Conservation (phyloP, 176 grass and related monocot species). For the Hsuehochloa calcarea region DNA sequence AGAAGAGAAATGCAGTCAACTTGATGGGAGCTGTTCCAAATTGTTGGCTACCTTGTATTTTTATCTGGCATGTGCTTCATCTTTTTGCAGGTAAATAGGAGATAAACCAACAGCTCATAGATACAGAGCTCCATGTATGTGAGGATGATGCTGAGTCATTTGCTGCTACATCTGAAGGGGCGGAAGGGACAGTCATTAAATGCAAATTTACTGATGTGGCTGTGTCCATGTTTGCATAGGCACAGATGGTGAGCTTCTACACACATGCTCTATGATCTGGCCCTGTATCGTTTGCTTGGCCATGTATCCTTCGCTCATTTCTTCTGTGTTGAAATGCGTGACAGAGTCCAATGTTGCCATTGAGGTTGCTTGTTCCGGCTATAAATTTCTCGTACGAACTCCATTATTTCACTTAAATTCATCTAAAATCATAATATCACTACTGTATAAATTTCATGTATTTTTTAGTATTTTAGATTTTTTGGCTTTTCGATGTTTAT, state of each 20-base stretch:
- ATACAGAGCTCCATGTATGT: constrained; percentile 75
- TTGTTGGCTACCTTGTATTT: constrained; percentile 17
- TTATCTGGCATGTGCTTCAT: constrained; percentile 19
- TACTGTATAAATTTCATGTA: too few relatives aligned
- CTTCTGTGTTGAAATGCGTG: constrained; percentile 29
- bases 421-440: too few relatives aligned
- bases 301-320: background rate
- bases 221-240: constrained; percentile 81
- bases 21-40: background rate
- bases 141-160: constrained; percentile 69
- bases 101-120: constrained; percentile 88
- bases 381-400: too few relatives aligned
- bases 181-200: constrained; percentile 79
- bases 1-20: background rate
- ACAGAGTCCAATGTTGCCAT: constrained; percentile 90
- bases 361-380: constrained; percentile 85
- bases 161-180: constrained; percentile 52
- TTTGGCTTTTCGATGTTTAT: too few relatives aligned
- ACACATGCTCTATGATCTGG: background rate
- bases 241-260: constrained; percentile 64
- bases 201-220: constrained; percentile 84
- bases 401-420: too few relatives aligned
- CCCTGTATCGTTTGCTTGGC: background rate
- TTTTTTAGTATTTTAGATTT: too few relatives aligned
- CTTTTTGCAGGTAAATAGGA: constrained; percentile 64